These are phyloP conservation scores for Neolecta irregularis DNA, from an alignment of 1,139 yeast species.

Conservation along the genomic window DNA sequence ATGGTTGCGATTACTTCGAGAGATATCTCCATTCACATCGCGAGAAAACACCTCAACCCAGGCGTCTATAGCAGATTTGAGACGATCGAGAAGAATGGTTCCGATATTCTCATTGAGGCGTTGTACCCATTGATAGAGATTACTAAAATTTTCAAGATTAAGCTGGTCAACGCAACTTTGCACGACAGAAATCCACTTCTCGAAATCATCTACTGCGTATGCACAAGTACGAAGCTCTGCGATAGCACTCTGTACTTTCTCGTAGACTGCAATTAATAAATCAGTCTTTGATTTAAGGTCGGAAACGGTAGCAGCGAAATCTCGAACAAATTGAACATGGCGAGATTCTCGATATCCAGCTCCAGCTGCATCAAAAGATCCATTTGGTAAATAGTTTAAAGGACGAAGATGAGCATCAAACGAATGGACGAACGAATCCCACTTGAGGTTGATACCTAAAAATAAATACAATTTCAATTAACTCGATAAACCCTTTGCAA, in stretches of 20 bases:
- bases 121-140: conserved; percentile 27
- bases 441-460: conserved; percentile 7
- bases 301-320: conserved; percentile 29
- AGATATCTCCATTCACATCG: conserved; percentile 8
- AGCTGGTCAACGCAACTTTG: conserved; percentile 33
- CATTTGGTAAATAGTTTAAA: conserved; percentile 4
- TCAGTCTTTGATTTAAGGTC: conserved; percentile 27
- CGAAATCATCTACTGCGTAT: conserved; percentile 22
- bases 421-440: conserved; percentile 39
- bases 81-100: conserved; percentile 27
- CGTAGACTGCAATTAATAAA: conserved; percentile 18
- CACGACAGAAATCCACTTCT: conserved; percentile 18
- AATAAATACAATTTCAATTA: conserved; percentile 33
- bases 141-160: conserved; percentile 30
- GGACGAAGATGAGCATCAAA: conserved; percentile 10
- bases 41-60: conserved; percentile 20
- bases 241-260: conserved; percentile 18
- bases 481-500: conserved; percentile 24
- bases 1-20: conserved; percentile 12
- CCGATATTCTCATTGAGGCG: conserved; percentile 31
- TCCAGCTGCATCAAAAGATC: conserved; percentile 16
- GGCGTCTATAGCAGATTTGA: conserved; percentile 15
- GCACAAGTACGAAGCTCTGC: conserved; percentile 23
- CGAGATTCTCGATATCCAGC: conserved; percentile 26
- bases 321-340: conserved; percentile 28